Conservation (phyloP, 139 green algal species). For the Picochlorum sp. region DNA sequence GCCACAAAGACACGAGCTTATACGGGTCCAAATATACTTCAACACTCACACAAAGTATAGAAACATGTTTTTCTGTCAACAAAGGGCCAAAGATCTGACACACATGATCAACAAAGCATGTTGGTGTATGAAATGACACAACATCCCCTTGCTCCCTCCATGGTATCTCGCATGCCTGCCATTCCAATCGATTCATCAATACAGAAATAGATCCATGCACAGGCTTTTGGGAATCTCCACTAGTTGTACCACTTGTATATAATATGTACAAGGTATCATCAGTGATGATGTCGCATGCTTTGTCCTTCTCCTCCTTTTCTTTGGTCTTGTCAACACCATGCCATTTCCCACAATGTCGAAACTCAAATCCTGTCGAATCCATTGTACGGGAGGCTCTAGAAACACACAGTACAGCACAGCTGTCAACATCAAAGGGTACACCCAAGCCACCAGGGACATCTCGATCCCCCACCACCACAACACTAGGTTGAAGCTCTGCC, state of each 20-base stretch:
- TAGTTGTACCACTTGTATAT: no score
- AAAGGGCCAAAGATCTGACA: slow-evolving; percentile 54
- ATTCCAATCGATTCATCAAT: no score
- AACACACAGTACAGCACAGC: slow-evolving; percentile 14
- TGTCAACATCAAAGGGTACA: no score
- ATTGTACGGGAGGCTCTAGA: slow-evolving; percentile 29
- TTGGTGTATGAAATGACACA: slow-evolving; percentile 34
- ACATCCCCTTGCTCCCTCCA: slow-evolving; percentile 13
- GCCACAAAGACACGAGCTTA: slow-evolving; percentile 26
- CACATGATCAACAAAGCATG: slow-evolving; percentile 50
- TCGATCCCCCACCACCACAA: slow-evolving; percentile 21
- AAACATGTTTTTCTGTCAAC: slow-evolving; percentile 19
- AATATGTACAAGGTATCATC: not conserved
- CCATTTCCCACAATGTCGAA: slow-evolving; percentile 12
- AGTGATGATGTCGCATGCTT: not conserved
- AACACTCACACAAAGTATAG: slow-evolving; percentile 10
- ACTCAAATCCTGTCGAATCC: slow-evolving; percentile 47
- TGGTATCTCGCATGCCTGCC: no score
- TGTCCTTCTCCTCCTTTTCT: not conserved
- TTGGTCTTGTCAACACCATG: no score
- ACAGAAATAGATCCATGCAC: no score
- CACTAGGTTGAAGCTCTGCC: slow-evolving; percentile 14
- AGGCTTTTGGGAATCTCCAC: no score
- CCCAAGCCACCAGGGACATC: no score
- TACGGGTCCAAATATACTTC: slow-evolving; percentile 1